These are phyloP conservation scores for Delitschia confertaspora DNA, from an alignment of 495 filamentous ascomycete genomes.

Conservation along the genomic window DNA sequence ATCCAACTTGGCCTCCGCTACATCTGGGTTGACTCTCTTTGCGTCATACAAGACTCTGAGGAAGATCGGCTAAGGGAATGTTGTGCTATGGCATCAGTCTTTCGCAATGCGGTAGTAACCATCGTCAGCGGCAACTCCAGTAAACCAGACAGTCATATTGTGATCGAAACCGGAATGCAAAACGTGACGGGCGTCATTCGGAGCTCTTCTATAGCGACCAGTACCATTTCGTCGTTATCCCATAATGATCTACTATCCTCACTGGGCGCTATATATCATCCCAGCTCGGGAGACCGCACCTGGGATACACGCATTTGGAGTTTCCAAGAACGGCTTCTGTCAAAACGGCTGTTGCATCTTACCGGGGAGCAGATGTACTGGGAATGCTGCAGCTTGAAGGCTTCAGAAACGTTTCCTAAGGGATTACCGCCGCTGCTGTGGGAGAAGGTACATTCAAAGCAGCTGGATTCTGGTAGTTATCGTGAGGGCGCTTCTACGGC, in stretches of 20 bases:
- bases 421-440: slow-evolving; percentile 24
- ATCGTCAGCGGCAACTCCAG: slow-evolving; percentile 10
- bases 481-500: too few relatives aligned
- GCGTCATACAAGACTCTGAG: slow-evolving; percentile 22
- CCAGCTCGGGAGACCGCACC: neutral
- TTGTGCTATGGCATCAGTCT: slow-evolving; percentile 15
- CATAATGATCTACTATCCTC: neutral
- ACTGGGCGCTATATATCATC: neutral
- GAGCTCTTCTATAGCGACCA: neutral
- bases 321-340: slow-evolving; percentile 24
- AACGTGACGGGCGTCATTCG: too few relatives aligned
- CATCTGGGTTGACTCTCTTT: slow-evolving; percentile 26
- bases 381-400: slow-evolving; percentile 25
- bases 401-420: slow-evolving; percentile 22
- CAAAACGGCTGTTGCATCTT: slow-evolving; percentile 16
- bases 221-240: neutral
- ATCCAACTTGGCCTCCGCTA: slow-evolving; percentile 16
- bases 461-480: too few relatives aligned
- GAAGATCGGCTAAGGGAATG: slow-evolving; percentile 18
- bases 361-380: slow-evolving; percentile 24
- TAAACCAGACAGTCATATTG: neutral
- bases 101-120: slow-evolving; percentile 22
- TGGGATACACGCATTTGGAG: slow-evolving; percentile 24
- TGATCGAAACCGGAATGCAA: neutral
- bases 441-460: slow-evolving; percentile 23